Evolutionary conservation across 1,284 basidiomycete species (phyloP).

Genomic region (Porodaedalea pini): DNA sequence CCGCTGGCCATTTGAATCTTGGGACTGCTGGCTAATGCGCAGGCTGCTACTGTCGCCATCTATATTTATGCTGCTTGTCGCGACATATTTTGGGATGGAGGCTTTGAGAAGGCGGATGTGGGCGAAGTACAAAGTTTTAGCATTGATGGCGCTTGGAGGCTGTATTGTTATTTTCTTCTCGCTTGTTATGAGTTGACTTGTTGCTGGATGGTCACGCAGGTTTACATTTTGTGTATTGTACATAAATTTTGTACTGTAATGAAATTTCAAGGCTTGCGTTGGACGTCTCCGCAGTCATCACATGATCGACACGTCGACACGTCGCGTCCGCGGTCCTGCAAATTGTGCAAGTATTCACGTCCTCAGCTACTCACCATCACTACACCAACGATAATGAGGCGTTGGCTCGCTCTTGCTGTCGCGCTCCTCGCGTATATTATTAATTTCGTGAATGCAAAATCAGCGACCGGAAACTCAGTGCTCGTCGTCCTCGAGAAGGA

Average conservation of each 20-base stretch:
- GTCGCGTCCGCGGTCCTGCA: not conserved
- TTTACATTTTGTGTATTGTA: not conserved
- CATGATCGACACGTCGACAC: constrained; percentile 8
- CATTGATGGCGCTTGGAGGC: not conserved
- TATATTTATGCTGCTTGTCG: not conserved
- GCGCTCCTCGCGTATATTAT: constrained; percentile 10
- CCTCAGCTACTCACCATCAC: not conserved
- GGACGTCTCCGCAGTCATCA: not conserved
- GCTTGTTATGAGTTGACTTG: not conserved
- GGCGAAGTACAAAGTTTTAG: not conserved
- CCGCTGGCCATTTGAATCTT: not conserved
- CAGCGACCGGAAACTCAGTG: constrained; percentile 80
- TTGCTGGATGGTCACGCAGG: not conserved
- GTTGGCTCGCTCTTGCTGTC: constrained; percentile 19
- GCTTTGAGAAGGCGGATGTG: not conserved
- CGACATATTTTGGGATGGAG: not conserved
- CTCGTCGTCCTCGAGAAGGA: constrained; percentile 79
- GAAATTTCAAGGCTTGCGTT: not conserved
- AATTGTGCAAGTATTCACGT: not conserved
- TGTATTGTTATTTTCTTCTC: not conserved
- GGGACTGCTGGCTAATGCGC: not conserved
- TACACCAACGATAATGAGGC: constrained; percentile 12
- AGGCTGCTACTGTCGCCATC: not conserved
- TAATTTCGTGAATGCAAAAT: constrained; percentile 49
- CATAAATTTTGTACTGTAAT: constrained; percentile 1